Evolutionary conservation across 2,329 filamentous ascomycete genomes (phyloP), one percentile per base, ranked within the genome.

Genomic region (Pestalotiopsis sp.): DNA sequence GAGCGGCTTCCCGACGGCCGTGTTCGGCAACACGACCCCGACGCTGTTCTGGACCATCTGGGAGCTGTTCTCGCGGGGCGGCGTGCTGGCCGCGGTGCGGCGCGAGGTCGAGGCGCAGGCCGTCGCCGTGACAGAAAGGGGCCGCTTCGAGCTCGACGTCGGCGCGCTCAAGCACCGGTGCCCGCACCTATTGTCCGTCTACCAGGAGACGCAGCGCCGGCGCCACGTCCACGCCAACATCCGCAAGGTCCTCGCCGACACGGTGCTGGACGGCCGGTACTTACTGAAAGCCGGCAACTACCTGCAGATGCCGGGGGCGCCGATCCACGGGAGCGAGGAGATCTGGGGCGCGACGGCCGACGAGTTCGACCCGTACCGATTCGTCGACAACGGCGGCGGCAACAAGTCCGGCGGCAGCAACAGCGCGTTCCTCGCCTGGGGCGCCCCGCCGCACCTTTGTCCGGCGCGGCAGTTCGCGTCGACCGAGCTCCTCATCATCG

Each of bases 1-100:
- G 60, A 20, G 59, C 41, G 41, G n/a, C 12, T 64, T 68, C 27
- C n/a, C 38, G 23, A 31, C 36, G 56, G 61, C 66, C 17, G 83
- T 76, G 0, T 69, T 82, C 39, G 73, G 82, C 3, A 86, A 86
- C 71, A 82, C 82, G 0, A 73, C 78, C 13, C 80, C 81, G 0
- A 77, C 82, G 1, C 74, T 75, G 1, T 86, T 85, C 72, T 86
- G 84, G 84, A 67, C 81, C 2, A 52, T 86, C 0, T 80, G 78
- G 71, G 77, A 84, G 49, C 73, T 86, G 23, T 83, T 78, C 72
- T 80, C 80, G 4, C 75, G 79, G 1, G 78, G 80, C 0, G 73
- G 73, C 0, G 73, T 85, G 0, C 76, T 85, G 5, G 66, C 70
- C 0, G 77, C 80, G 23, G 73, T 85, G 17, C 78, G 82, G 0